Conservation (phyloP, 495 filamentous ascomycete genomes). For the Usnea hakonensis region DNA sequence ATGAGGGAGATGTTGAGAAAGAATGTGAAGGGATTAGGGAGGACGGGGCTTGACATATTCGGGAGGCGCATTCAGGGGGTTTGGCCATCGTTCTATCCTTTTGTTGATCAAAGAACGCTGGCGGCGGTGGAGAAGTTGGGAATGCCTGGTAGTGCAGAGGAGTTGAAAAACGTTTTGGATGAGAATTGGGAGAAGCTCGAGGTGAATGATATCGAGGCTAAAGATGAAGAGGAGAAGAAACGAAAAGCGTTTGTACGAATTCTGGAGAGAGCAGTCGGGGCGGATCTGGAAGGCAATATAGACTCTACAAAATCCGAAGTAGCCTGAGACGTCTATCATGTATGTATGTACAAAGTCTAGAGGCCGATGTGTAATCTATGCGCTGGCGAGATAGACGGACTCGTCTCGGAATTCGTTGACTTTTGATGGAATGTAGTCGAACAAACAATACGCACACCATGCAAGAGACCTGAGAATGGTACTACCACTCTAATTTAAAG, state of each 20-base stretch:
- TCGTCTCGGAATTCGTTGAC: not conserved
- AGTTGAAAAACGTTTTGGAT: conserved; percentile 24
- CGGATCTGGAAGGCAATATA: conserved; percentile 21
- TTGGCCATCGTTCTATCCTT: conserved; percentile 28
- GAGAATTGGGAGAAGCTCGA: conserved; percentile 26
- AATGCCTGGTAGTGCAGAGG: conserved; percentile 21
- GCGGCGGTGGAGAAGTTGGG: conserved; percentile 25
- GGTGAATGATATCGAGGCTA: conserved; percentile 14
- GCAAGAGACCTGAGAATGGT: not conserved
- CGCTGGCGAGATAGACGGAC: not conserved
- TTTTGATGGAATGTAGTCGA: not conserved
- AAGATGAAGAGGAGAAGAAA: conserved; percentile 17
- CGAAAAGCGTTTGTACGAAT: conserved; percentile 21
- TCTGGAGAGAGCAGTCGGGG: conserved; percentile 20
- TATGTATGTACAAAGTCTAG: conserved; percentile 1
- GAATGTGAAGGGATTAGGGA: conserved; percentile 29
- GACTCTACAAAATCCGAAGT: conserved; percentile 15
- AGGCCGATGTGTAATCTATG: not conserved
- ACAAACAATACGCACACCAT: not conserved
- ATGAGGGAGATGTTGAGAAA: conserved; percentile 21
- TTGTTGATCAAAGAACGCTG: conserved; percentile 27
- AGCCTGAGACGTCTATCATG: not conserved
- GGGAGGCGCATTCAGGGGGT: conserved; percentile 27
- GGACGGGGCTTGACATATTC: conserved; percentile 31
- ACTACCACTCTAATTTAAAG: not conserved